Base-by-base conservation (phyloP, 805 yeast species). In the Saccharomycopsis javanensis region DNA sequence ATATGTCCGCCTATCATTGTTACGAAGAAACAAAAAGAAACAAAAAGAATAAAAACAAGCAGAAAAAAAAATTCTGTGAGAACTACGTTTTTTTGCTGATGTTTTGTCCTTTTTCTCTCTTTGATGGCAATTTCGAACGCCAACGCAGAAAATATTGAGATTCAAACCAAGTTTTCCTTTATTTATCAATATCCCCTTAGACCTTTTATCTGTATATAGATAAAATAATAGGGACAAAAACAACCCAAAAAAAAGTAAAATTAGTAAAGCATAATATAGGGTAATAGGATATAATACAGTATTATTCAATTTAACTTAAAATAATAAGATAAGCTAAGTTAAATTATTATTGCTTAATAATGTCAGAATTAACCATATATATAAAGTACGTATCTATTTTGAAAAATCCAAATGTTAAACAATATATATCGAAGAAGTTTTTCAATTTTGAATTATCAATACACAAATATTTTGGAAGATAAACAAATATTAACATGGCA, bases 351-450 rank as follows among this genome's bases (percentile, higher is more conserved):
- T n/a, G n/a, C n/a, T n/a, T n/a, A n/a, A 53, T 13, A 28, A 58
- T 59, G 60, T 59, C 67, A 45, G 65, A 62, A 59, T 65, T 69
- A 42, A 63, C 64, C 18, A 61, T 69, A 51, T 66, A 67, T 15
- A 65, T 69, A 53, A 69, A 69, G 70, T 68, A 60, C 15, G 48
- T 42, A 15, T 5, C 23, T n/a, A 42, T 11, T 5, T 20, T 42
- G n/a, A 20, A 20, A 4, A 28, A 42, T 5, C 42, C 42, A 35
- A n/a, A n/a, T n/a, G n/a, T n/a, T n/a, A n/a, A n/a, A n/a, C n/a
- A n/a, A n/a, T n/a, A n/a, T n/a, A n/a, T n/a, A n/a, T n/a, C n/a
- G n/a, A n/a, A n/a, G n/a, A n/a, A n/a, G n/a, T n/a, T n/a, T n/a
- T n/a, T n/a, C n/a, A n/a, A n/a, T n/a, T n/a, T n/a, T n/a, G n/a